Base-by-base conservation (phyloP, 2,329 filamentous ascomycete species). In the Pyrenochaeta sp. region DNA sequence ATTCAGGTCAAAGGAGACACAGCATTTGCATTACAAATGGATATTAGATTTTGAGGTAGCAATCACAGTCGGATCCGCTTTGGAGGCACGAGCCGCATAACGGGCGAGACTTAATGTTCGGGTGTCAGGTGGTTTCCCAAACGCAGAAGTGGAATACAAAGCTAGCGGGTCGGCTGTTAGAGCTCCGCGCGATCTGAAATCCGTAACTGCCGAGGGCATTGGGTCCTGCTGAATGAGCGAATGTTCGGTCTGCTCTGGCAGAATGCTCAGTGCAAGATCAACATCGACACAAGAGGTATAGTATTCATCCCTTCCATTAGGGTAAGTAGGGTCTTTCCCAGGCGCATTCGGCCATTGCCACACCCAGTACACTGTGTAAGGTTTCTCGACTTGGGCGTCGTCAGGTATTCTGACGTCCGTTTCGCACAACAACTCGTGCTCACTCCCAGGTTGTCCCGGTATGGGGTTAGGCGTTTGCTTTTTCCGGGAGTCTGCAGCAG, bases 321-420 rank as follows among this genome's bases (percentile, higher is more conserved):
- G 67, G 60, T 61, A 58, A 13, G 69, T 39, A 71, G 29, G 61
- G 10, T 50, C 42, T 20, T 3, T 11, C 75, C 67, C 55, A 21
- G 48, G 51, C 68, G 42, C 65, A 19, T 83, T 86, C 2, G 88
- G 87, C 89, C 89, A 96, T 69, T 94, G 87, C 92, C 92, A 96
- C 38, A 96, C 85, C 91, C 91, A 96, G 77, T 95, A 94, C 37
- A 95, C 73, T 3, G 89, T 91, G 67, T 90, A 88, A 24, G 78
- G 78, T 15, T 82, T 79, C 26, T 83, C 82, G 7, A 76, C 70
- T 15, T 79, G 72, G 39, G 83, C 73, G 60, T 88, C 80, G 3
- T 73, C 61, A 1, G 92, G 92, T n/a, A 96, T 76, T 62, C 85
- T 79, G 34, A 96, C 74, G 61, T 92, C 85, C 23, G 85, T 85